phyloP scores from a whole-genome alignment of 2,329 filamentous ascomycete species.

The Macrophomina pseudophaseolina region DNA sequence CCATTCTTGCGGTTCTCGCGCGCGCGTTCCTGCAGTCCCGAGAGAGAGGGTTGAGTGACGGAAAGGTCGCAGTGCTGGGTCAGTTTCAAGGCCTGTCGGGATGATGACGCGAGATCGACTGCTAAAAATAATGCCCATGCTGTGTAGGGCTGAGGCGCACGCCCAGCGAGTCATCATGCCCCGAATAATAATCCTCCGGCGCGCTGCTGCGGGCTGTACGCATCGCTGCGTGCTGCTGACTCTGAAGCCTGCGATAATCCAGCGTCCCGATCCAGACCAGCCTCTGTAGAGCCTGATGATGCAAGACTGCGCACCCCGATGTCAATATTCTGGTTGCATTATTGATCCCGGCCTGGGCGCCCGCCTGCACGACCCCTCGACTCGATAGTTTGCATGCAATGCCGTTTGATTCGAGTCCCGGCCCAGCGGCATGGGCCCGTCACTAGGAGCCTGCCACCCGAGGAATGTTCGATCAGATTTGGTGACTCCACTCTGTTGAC shows the following conservation, averaged over 20 bases:
- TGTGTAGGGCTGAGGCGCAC: constrained; percentile 25
- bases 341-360: constrained; percentile 16
- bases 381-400: constrained; percentile 24
- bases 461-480: not conserved
- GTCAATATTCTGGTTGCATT: constrained; percentile 27
- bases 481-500: not conserved
- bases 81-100: constrained; percentile 23
- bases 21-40: constrained; percentile 21
- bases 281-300: constrained; percentile 17
- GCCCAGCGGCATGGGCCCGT: not conserved
- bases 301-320: constrained; percentile 20
- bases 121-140: constrained; percentile 27
- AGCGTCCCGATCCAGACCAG: constrained; percentile 6
- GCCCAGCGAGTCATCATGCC: constrained; percentile 8
- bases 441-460: not conserved
- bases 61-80: constrained; percentile 24
- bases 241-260: not conserved
- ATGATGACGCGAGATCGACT: constrained; percentile 27
- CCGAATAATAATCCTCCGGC: constrained; percentile 19
- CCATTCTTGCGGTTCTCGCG: constrained; percentile 1
- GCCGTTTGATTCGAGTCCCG: constrained; percentile 20
- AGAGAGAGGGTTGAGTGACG: constrained; percentile 23
- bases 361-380: not conserved
- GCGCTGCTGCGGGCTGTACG: constrained; percentile 16
- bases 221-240: not conserved